Conservation (phyloP, 371 early-diverging fungal species). For the Zopfochytrium polystomum region DNA sequence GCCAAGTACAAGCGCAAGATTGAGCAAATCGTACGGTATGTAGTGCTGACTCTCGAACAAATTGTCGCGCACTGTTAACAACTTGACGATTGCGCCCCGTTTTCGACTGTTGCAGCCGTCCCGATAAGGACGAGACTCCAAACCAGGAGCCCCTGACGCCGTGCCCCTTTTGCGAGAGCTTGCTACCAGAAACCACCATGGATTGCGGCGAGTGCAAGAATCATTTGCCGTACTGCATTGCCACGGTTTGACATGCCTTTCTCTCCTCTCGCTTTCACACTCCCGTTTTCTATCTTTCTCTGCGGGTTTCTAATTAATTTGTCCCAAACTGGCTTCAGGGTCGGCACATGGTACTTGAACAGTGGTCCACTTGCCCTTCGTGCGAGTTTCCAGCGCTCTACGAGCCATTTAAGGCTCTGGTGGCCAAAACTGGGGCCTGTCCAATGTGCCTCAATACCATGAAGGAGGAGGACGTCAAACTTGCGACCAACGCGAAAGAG, state of each 20-base stretch:
- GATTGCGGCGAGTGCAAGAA: constrained; percentile 55
- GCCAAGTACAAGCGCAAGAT: constrained; percentile 53
- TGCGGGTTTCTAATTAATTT: no score
- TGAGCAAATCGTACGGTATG: constrained; percentile 51
- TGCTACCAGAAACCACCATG: constrained; percentile 39
- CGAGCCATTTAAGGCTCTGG: constrained; percentile 30
- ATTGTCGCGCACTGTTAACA: no score
- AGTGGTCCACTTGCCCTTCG: constrained; percentile 49
- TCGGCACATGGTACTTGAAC: constrained; percentile 45
- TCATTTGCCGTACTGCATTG: constrained; percentile 55
- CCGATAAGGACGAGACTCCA: constrained; percentile 42
- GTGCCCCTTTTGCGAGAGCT: constrained; percentile 47
- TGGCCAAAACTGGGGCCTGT: constrained; percentile 36
- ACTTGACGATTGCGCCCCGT: not conserved
- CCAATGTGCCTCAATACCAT: constrained; percentile 44
- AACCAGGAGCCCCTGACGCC: constrained; percentile 38
- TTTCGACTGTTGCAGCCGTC: constrained; percentile 28
- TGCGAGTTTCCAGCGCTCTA: constrained; percentile 49
- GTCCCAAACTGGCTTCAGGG: no score
- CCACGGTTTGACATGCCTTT: constrained; percentile 34
- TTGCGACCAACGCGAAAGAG: constrained; percentile 19
- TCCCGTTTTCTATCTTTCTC: no score
- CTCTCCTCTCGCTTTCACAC: no score
- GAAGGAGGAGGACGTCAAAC: constrained; percentile 3
- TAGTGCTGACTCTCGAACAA: not conserved